These are phyloP conservation scores for Incumbomyces lentus DNA, from an alignment of 2,329 filamentous ascomycete genomes.

Conservation along the genomic window DNA sequence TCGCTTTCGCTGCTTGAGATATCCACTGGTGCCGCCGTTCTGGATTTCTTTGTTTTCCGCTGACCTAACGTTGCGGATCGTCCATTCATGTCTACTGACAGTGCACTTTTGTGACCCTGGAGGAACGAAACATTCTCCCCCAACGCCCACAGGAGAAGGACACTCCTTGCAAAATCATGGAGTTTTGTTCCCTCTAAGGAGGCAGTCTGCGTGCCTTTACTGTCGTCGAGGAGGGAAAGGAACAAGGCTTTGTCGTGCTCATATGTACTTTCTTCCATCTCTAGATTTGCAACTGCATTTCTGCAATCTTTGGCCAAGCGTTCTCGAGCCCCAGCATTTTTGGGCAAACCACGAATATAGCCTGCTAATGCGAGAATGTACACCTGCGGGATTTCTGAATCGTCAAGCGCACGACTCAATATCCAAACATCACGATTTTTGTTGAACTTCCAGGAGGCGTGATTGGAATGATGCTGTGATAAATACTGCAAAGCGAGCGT, in stretches of 20 bases:
- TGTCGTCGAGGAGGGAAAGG: slow-evolving; percentile 6
- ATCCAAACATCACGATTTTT: slow-evolving; percentile 82
- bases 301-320: slow-evolving; percentile 57
- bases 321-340: slow-evolving; percentile 59
- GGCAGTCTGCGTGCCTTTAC: slow-evolving; percentile 14
- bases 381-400: slow-evolving; percentile 60
- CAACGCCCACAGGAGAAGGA: slow-evolving; percentile 9
- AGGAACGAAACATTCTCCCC: slow-evolving; percentile 15
- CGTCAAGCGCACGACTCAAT: slow-evolving; percentile 70
- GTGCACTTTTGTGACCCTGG: background rate
- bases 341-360: slow-evolving; percentile 64
- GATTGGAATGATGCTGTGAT: slow-evolving; percentile 59
- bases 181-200: slow-evolving; percentile 1
- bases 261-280: slow-evolving; percentile 29
- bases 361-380: slow-evolving; percentile 61
- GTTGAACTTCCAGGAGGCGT: slow-evolving; percentile 83
- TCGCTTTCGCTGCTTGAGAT: slow-evolving; percentile 33
- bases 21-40: slow-evolving; percentile 12
- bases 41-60: slow-evolving; percentile 33
- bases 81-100: background rate
- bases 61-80: background rate
- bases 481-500: slow-evolving; percentile 49
- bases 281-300: slow-evolving; percentile 49
- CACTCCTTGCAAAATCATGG: slow-evolving; percentile 9
- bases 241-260: slow-evolving; percentile 8